phyloP scores from a whole-genome alignment of 768 basidiomycete genomes.

The Pisolithus sp. region DNA sequence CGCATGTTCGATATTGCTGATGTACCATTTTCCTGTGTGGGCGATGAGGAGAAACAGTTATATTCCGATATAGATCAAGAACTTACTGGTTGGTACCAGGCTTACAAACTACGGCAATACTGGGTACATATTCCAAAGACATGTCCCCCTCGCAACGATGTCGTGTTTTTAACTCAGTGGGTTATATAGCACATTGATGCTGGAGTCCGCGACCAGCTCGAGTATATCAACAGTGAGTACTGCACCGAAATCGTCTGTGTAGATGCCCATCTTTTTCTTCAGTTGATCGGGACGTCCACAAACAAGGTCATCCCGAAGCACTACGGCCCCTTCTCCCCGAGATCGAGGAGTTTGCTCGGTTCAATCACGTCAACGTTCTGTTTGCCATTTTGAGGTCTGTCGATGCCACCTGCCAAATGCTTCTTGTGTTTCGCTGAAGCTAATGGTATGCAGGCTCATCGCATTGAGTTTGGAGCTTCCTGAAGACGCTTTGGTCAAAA shows the following conservation, averaged over 20 bases:
- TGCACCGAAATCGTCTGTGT: too few relatives aligned
- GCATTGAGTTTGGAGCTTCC: slow-evolving; percentile 49
- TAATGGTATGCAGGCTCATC: slow-evolving; percentile 32
- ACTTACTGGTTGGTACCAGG: slow-evolving; percentile 43
- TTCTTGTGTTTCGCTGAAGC: background rate
- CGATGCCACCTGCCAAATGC: background rate
- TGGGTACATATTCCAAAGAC: slow-evolving; percentile 29
- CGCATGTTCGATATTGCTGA: slow-evolving; percentile 47
- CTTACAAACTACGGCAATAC: slow-evolving; percentile 46
- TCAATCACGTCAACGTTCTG: slow-evolving; percentile 48
- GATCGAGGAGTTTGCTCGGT: slow-evolving; percentile 41
- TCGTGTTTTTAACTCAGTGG: background rate
- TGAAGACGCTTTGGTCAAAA: slow-evolving; percentile 44
- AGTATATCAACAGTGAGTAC: slow-evolving; percentile 53
- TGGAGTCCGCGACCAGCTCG: slow-evolving; percentile 58
- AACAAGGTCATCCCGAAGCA: slow-evolving; percentile 42
- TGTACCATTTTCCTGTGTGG: slow-evolving; percentile 36
- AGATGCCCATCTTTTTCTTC: background rate
- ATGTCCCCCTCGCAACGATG: background rate
- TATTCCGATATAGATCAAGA: slow-evolving; percentile 35
- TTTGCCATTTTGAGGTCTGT: slow-evolving; percentile 40
- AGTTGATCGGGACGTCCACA: slow-evolving; percentile 48
- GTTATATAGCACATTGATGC: slow-evolving; percentile 50
- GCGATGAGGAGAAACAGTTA: slow-evolving; percentile 35
- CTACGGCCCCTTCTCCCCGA: slow-evolving; percentile 49